phyloP scores from a whole-genome alignment of 805 yeast species.

The Candida tibetensis region DNA sequence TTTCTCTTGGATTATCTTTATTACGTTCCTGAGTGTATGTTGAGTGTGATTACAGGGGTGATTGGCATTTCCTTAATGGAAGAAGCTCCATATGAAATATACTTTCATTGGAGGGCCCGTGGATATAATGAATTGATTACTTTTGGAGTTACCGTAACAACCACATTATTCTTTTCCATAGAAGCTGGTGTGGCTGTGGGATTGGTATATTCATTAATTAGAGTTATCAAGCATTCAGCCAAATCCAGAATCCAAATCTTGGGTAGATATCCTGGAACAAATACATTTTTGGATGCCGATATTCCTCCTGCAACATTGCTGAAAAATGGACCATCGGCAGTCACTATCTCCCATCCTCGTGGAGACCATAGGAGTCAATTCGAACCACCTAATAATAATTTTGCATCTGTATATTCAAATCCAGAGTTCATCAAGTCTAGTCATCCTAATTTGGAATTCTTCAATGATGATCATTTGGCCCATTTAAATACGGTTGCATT shows the following conservation, averaged over 20 bases:
- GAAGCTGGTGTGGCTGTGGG: conserved; percentile 93
- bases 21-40: conserved; percentile 73
- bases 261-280: conserved; percentile 51
- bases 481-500: conserved; percentile 34
- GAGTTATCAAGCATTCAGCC: conserved; percentile 79
- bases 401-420: neutral
- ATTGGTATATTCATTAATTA: conserved; percentile 69
- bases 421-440: conserved; percentile 6
- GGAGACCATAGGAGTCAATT: neutral
- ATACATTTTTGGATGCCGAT: conserved; percentile 42
- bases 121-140: conserved; percentile 79
- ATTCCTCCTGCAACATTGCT: conserved; percentile 12
- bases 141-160: conserved; percentile 58
- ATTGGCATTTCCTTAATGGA: conserved; percentile 66
- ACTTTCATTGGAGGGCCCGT: conserved; percentile 65
- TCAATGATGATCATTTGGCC: conserved; percentile 34
- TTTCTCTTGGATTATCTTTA: conserved; percentile 62
- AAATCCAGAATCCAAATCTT: conserved; percentile 80
- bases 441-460: conserved; percentile 24
- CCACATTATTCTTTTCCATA: conserved; percentile 68
- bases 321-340: neutral
- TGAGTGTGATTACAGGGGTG: conserved; percentile 74
- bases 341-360: neutral
- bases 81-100: conserved; percentile 78
- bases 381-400: neutral